Base-by-base conservation (phyloP, 768 basidiomycete genomes). In the Russula foetens region DNA sequence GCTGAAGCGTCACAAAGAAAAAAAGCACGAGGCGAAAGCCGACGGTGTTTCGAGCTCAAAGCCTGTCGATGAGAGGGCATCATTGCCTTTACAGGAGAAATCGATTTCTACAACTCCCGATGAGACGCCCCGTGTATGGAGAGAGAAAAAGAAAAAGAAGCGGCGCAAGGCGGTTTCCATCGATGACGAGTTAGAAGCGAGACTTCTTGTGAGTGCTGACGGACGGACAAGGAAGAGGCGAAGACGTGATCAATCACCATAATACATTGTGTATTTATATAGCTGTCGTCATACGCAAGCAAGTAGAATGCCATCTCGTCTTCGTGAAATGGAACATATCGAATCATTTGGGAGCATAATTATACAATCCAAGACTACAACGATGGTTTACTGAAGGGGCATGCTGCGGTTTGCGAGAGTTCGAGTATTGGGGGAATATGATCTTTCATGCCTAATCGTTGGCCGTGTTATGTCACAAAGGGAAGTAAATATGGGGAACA, bases 351-450 rank as follows among this genome's bases (percentile, higher is more conserved):
- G 44, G 35, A 23, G 48, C 49, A 62, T 59, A 59, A 65, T 58
- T 59, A 65, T 65, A 65, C 64, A 65, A 65, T 63, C 64, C 64
- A 54, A 53, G 29, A 53, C 56, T 58, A 62, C 54, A 45, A 56
- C 53, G 21, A 56, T 60, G 41, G 26, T 59, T 63, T 44, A 61
- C 55, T 51, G 49, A 53, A 46, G 29, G 33, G 49, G 60, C 59
- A 57, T 56, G 59, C 45, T 53, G 47, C 50, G 24, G 39, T 39
- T 55, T 60, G 62, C 50, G 46, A 61, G 26, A 57, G 54, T 58
- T 29, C 1, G 38, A 29, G 52, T 28, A 28, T 58, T 45, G 58
- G 58, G 44, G 50, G 45, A 53, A 48, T 59, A 48, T 53, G 52
- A 54, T 53, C 43, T 62, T n/a, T 62, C 35, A 44, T 64, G 60